Evolutionary conservation across 1,284 basidiomycete species (phyloP), one percentile per base, ranked within the genome.

Genomic region (Chiua sp.): DNA sequence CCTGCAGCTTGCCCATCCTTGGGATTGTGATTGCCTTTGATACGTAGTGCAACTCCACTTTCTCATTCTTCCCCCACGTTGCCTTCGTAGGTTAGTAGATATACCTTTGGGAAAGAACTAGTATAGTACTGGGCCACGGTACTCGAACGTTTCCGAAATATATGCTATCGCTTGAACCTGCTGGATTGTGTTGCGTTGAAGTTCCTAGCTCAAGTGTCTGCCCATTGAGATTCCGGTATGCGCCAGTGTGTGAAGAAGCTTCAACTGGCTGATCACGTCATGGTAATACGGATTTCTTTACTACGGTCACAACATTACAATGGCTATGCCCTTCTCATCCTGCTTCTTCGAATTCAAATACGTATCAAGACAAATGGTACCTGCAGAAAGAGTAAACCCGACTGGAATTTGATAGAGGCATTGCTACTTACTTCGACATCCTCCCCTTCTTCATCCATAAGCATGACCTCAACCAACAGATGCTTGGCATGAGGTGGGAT

Each of bases 391-490:
- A 22, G 49, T 54, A 51, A 57, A 49, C 51, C 51, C 13, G 33
- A 56, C 53, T 30, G 26, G 42, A 12, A 47, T 35, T 51, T 15
- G 35, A 26, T 23, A 11, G 35, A n/a, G 20, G 48, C 28, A 49
- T 16, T 2, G n/a, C 28, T n/a, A 64, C 74, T 59, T 69, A 90
- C 91, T 80, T 94, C 92, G 20, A 94, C 91, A 67, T 94, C 91
- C 76, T 98, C 97, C 56, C 87, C 94, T 33, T 92, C 86, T 71
- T 93, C 92, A 71, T 98, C 95, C 62, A 87, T 88, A 39, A 91
- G 91, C 94, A 99, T 98, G 57, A 98, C 88, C 79, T 99, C 98
- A 20, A 97, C 92, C 56, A 97, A 83, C 55, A 98, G 82, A 70
- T 94, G 91, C 73, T 88, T 94, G 63, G 84, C 82, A 72, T 93